phyloP scores from a whole-genome alignment of 2,329 filamentous ascomycete genomes.

The Colletotrichum navitas region DNA sequence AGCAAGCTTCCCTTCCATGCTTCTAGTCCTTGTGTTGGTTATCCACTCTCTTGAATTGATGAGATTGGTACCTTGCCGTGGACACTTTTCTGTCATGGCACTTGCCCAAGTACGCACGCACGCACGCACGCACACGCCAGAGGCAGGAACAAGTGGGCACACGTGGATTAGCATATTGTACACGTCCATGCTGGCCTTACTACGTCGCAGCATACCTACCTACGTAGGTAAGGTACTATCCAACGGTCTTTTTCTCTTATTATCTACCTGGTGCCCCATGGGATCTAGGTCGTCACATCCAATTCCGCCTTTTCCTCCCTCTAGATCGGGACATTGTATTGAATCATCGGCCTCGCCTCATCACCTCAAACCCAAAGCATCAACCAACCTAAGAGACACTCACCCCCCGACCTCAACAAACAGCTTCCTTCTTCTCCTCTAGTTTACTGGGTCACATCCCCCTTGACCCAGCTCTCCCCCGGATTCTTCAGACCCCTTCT shows the following conservation, averaged over 20 bases:
- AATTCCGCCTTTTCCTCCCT: constrained; percentile 4
- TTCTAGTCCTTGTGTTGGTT: constrained; percentile 8
- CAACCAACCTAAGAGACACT: constrained; percentile 3
- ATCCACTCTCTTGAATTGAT: constrained; percentile 16
- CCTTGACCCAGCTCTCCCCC: constrained; percentile 20
- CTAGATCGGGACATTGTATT: constrained; percentile 14
- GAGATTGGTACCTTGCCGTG: constrained; percentile 16
- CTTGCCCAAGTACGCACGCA: constrained; percentile 8
- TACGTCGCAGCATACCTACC: neutral
- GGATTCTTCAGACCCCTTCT: constrained; percentile 4
- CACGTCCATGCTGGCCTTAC: constrained; percentile 1
- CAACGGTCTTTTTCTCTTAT: constrained; percentile 24
- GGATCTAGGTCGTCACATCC: constrained; percentile 13
- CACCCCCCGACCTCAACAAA: constrained; percentile 1
- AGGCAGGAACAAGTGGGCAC: constrained; percentile 20
- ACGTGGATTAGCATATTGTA: constrained; percentile 16
- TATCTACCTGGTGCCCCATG: constrained; percentile 20
- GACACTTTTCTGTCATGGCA: constrained; percentile 14
- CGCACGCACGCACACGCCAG: constrained; percentile 16
- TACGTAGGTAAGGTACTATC: constrained; percentile 26
- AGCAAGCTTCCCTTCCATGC: constrained; percentile 40
- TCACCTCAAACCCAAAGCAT: constrained; percentile 17
- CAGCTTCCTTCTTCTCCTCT: neutral
- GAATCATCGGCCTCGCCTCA: constrained; percentile 8
- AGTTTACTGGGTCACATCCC: constrained; percentile 7